Percentiles rank a stretch among this genome's conserved stretches.
phyloP scores from a whole-genome alignment of 169 alveolate species.

The Fabrea salina region DNA sequence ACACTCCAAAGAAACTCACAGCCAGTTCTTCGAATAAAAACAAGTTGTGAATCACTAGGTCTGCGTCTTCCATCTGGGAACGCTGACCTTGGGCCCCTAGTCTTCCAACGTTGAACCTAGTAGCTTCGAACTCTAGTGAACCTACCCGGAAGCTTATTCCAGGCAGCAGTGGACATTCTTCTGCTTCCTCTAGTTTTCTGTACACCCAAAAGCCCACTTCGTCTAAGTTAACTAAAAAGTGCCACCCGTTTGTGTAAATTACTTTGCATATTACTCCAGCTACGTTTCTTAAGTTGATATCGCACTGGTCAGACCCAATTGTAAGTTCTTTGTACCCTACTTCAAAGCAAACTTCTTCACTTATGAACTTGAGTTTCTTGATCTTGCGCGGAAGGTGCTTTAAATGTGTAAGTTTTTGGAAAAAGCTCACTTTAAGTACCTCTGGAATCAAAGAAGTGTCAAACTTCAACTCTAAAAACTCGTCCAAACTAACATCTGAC shows the following conservation, averaged over 20 bases:
- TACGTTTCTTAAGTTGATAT: not conserved
- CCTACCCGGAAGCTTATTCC: slow-evolving; percentile 59
- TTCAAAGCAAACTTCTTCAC: not conserved
- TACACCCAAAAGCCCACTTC: slow-evolving; percentile 13
- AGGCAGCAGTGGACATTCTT: slow-evolving; percentile 38
- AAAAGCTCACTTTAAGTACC: not conserved
- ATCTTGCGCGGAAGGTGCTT: not conserved
- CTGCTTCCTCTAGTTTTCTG: slow-evolving; percentile 36
- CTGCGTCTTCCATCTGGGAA: slow-evolving; percentile 59
- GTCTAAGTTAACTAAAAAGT: not conserved
- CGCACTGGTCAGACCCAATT: not conserved
- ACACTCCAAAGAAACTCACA: slow-evolving; percentile 56
- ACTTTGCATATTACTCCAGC: not conserved
- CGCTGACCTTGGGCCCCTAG: slow-evolving; percentile 51
- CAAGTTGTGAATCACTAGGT: slow-evolving; percentile 42
- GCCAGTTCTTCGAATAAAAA: slow-evolving; percentile 35
- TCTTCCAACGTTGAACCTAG: slow-evolving; percentile 57
- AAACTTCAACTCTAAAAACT: not conserved
- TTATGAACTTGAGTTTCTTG: not conserved
- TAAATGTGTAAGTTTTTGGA: not conserved
- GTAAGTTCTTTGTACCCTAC: not conserved
- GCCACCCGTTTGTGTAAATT: not conserved
- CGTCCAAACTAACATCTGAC: not conserved
- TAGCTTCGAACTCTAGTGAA: slow-evolving; percentile 47
- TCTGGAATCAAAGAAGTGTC: not conserved